phyloP scores from a whole-genome alignment of 2,329 filamentous ascomycete species.

The Aspergillus novoparasiticus region DNA sequence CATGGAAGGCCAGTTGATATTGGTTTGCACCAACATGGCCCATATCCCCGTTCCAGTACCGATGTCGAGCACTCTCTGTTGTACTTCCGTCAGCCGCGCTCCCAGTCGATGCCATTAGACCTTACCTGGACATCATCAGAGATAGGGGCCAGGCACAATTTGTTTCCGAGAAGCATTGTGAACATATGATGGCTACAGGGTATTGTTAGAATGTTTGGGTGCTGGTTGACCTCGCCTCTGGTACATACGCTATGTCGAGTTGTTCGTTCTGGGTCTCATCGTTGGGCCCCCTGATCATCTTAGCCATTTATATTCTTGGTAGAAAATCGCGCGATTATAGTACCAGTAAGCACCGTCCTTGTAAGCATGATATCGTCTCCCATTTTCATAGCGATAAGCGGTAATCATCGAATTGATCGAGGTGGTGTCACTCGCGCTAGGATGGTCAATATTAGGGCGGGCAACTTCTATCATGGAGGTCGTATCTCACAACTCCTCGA shows the following conservation, averaged over 20 bases:
- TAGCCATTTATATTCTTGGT: not conserved
- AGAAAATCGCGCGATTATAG: not conserved
- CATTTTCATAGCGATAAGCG: constrained; percentile 32
- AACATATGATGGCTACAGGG: constrained; percentile 27
- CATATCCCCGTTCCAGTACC: constrained; percentile 27
- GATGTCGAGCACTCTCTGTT: constrained; percentile 26
- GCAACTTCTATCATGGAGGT: not conserved
- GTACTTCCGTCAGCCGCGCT: not conserved
- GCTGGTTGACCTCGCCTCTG: no score
- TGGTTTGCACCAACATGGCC: constrained; percentile 20
- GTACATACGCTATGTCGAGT: constrained; percentile 26
- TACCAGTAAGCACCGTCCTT: constrained; percentile 34
- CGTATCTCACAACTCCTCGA: constrained; percentile 21
- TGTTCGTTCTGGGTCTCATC: constrained; percentile 29
- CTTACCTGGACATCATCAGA: constrained; percentile 18
- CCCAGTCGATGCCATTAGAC: not conserved
- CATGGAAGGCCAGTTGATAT: no score
- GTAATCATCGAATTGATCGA: constrained; percentile 25
- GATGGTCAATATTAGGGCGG: not conserved
- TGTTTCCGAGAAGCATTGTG: constrained; percentile 27
- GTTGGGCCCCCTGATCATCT: constrained; percentile 25
- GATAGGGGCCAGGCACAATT: constrained; percentile 23
- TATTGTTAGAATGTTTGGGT: not conserved
- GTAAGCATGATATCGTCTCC: constrained; percentile 35
- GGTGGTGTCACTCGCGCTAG: constrained; percentile 23